Conservation (phyloP, 257 asterid genomes). For the Anisodus tanguticus region DNA sequence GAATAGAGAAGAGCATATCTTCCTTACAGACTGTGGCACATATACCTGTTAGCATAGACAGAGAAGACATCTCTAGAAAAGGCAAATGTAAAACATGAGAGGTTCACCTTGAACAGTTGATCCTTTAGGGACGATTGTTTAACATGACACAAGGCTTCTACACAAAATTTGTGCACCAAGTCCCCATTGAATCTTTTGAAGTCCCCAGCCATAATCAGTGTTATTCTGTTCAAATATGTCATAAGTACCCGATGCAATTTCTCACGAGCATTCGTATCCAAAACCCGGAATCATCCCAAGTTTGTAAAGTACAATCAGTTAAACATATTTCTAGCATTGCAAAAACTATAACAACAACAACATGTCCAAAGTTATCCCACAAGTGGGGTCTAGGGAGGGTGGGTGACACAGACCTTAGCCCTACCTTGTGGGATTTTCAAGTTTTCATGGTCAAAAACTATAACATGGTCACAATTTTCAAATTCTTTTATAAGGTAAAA, state of each 20-base stretch:
- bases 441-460: no score
- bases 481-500: not conserved
- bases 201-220: slow-evolving; percentile 63
- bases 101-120: slow-evolving; percentile 75
- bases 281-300: slow-evolving; percentile 50
- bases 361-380: no score
- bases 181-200: slow-evolving; percentile 47
- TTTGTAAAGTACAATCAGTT: slow-evolving; percentile 34
- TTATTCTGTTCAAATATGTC: slow-evolving; percentile 59
- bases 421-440: no score
- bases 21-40: slow-evolving; percentile 63
- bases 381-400: no score
- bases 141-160: slow-evolving; percentile 58
- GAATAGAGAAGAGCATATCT: slow-evolving; percentile 68
- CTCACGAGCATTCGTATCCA: slow-evolving; percentile 62
- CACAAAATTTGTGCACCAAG: slow-evolving; percentile 61
- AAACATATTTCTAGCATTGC: not conserved
- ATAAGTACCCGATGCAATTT: slow-evolving; percentile 64
- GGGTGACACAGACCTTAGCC: no score
- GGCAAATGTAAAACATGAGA: slow-evolving; percentile 4
- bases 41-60: slow-evolving; percentile 31
- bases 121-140: slow-evolving; percentile 60
- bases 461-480: not conserved
- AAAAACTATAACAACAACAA: not conserved
- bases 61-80: not conserved